Evolutionary conservation across 306 rosid species (phyloP).

Genomic region (Coriaria nepalensis): DNA sequence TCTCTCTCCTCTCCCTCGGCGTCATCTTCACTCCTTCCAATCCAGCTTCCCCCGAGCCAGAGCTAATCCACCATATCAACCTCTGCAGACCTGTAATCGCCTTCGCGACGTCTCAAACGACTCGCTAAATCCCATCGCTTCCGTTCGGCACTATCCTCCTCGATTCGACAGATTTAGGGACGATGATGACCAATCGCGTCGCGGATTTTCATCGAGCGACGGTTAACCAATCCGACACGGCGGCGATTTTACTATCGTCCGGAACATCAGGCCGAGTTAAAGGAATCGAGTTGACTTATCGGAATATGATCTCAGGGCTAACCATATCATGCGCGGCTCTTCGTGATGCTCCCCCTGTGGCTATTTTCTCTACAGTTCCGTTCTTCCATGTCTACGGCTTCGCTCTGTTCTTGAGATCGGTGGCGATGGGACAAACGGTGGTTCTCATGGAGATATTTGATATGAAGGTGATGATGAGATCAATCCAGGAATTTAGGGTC

Average conservation of each 20-base stretch:
- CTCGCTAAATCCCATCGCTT: conserved; percentile 14
- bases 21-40: conserved; percentile 23
- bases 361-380: conserved; percentile 18
- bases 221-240: conserved; percentile 20
- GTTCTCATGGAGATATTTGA: conserved; percentile 16
- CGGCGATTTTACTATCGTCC: conserved; percentile 18
- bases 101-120: conserved; percentile 19
- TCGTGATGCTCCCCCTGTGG: neutral
- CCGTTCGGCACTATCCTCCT: conserved; percentile 7
- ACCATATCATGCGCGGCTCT: neutral
- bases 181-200: conserved; percentile 14
- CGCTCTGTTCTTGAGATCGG: conserved; percentile 3
- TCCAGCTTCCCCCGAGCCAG: conserved; percentile 13
- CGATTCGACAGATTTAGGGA: conserved; percentile 20
- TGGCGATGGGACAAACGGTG: conserved; percentile 15
- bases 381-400: conserved; percentile 26
- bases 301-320: conserved; percentile 12
- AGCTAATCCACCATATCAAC: conserved; percentile 22
- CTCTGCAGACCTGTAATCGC: conserved; percentile 18
- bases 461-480: conserved; percentile 1
- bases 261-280: conserved; percentile 22
- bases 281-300: conserved; percentile 22
- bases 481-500: conserved; percentile 11
- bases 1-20: conserved; percentile 22
- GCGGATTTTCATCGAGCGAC: conserved; percentile 2